Percentiles rank a stretch among this genome's conserved stretches.
These are phyloP conservation scores for Taphrina confusa DNA, from an alignment of 1,139 yeast species.

Conservation along the genomic window DNA sequence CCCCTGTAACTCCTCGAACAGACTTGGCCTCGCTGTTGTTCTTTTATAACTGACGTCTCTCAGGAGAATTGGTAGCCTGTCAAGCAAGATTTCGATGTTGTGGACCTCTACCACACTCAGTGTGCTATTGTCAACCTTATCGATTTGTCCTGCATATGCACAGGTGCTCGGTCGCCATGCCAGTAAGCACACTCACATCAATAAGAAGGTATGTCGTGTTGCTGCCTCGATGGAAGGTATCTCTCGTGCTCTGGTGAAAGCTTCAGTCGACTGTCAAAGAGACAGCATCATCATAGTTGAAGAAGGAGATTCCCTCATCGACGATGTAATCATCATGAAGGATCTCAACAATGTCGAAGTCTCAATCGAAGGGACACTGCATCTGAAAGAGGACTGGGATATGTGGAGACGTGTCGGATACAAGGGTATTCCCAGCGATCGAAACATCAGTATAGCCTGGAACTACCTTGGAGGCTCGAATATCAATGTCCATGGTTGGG, in stretches of 20 bases:
- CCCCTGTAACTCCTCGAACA: too few relatives aligned
- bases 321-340: conserved; percentile 10
- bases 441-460: background rate
- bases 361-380: conserved; percentile 12
- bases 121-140: background rate
- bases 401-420: conserved; percentile 8
- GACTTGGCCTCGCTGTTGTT: too few relatives aligned
- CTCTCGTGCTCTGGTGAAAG: background rate
- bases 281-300: background rate
- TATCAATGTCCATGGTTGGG: background rate
- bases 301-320: conserved; percentile 15
- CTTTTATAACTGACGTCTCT: too few relatives aligned
- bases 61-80: too few relatives aligned
- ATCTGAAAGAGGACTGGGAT: conserved; percentile 7
- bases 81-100: too few relatives aligned
- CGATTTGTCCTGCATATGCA: too few relatives aligned
- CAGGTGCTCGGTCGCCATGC: too few relatives aligned
- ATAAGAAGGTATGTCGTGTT: conserved; percentile 4
- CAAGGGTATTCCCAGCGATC: background rate
- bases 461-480: conserved; percentile 1
- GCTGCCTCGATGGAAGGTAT: conserved; percentile 10
- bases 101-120: too few relatives aligned
- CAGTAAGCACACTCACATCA: too few relatives aligned
- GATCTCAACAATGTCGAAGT: conserved; percentile 12
- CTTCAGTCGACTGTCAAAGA: background rate